Evolutionary conservation across 2,329 filamentous ascomycete genomes (phyloP), one percentile per base, ranked within the genome.

Genomic region (Exophiala viscosa): DNA sequence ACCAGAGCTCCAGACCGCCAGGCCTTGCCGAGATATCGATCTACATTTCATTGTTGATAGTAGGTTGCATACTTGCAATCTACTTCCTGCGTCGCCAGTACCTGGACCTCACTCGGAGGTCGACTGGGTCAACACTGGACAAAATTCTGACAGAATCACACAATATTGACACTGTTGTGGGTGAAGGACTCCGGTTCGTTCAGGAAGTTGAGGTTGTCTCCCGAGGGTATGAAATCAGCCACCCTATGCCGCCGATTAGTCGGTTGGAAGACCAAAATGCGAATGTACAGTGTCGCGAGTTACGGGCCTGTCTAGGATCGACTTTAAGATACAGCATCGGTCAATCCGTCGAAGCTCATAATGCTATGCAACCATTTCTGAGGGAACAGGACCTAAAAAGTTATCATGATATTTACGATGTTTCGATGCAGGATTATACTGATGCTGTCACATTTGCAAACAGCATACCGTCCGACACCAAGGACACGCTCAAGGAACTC

Each of bases 191-290:
- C 50, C 84, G 87, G 34, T 80, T 96, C 55, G 86, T 96, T 57
- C 91, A 96, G 68, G 91, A 96, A 71, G 90, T 96, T n/a, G 91
- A 96, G 72, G 78, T 96, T 31, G 90, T 96, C 20, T 95, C 91
- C 28, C 83, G 91, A 62, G 91, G 91, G 17, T 96, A 95, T 69
- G 81, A 88, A 71, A 78, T 96, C 72, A 95, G 89, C 76, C 86
- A 84, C 13, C 92, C 91, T 18, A 73, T 97, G 33, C 92, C 93
- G 5, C 93, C 93, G n/a, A 87, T 96, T 55, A 95, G 88, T 60
- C 84, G 92, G 41, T 77, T 99, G 31, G 93, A 99, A 67, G 90
- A 95, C 61, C 84, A 84, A 55, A 83, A 83, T 39, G 88, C 95
- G 67, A 81, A 78, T 6, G 81, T 90, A 62, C 85, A 90, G 65